phyloP scores from a whole-genome alignment of 495 filamentous ascomycete species.

The Penicillium roqueforti region DNA sequence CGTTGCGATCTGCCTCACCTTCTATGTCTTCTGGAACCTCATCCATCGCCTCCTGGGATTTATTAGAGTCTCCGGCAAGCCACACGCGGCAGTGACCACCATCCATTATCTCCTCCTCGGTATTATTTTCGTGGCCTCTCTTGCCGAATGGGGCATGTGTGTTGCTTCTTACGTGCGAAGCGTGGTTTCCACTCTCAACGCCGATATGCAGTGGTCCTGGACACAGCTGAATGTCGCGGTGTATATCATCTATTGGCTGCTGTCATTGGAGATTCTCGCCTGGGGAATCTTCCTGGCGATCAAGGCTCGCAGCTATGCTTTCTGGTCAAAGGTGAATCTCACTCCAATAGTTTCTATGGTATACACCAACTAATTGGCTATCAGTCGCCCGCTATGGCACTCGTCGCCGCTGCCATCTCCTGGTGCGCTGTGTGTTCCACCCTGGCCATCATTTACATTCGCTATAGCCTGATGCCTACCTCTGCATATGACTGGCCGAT shows the following conservation, averaged over 20 bases:
- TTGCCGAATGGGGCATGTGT: slow-evolving; percentile 17
- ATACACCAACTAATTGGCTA: background rate
- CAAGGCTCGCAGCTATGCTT: slow-evolving; percentile 21
- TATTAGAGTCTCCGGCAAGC: slow-evolving; percentile 17
- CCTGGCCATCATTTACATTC: slow-evolving; percentile 17
- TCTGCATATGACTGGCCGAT: background rate
- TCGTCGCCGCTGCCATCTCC: slow-evolving; percentile 15
- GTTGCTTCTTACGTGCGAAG: slow-evolving; percentile 5
- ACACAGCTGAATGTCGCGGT: slow-evolving; percentile 4
- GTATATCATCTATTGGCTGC: slow-evolving; percentile 15
- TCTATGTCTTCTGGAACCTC: slow-evolving; percentile 23
- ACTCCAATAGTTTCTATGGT: too few species aligned
- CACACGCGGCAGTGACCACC: slow-evolving; percentile 10
- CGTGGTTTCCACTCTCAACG: background rate
- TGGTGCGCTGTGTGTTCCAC: slow-evolving; percentile 21
- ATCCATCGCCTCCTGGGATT: slow-evolving; percentile 19
- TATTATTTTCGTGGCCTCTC: slow-evolving; percentile 11
- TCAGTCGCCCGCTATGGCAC: slow-evolving; percentile 13
- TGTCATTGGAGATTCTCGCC: slow-evolving; percentile 21
- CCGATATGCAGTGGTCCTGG: background rate
- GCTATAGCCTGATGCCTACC: slow-evolving; percentile 7
- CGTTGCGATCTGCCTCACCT: slow-evolving; percentile 8
- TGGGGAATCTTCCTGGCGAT: slow-evolving; percentile 18
- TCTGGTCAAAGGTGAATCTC: slow-evolving; percentile 19
- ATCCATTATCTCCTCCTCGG: slow-evolving; percentile 21